Conservation (phyloP, 805 yeast genomes). For the Kurtzmaniella cleridarum region DNA sequence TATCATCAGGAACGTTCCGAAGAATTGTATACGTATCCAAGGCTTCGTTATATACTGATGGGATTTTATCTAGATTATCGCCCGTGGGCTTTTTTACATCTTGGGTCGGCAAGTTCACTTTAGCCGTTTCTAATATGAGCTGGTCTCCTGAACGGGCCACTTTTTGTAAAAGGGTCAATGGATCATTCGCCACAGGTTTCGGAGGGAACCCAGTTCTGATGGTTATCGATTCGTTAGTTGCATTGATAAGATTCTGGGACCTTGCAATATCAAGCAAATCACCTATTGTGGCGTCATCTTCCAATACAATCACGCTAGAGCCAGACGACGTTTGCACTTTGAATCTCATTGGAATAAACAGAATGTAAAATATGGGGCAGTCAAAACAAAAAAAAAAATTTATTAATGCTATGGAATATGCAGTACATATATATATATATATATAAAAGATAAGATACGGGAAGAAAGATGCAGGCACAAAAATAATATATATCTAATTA, state of each 20-base stretch:
- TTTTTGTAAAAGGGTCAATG: constrained; percentile 5
- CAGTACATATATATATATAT: too few relatives aligned
- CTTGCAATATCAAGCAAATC: constrained; percentile 22
- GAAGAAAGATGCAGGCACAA: too few relatives aligned
- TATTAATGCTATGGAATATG: neutral
- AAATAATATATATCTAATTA: too few relatives aligned
- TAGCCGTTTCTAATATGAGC: constrained; percentile 32
- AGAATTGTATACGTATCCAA: constrained; percentile 36
- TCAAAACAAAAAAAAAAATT: neutral
- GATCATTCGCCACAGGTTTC: constrained; percentile 26
- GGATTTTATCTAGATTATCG: constrained; percentile 11
- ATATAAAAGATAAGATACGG: too few relatives aligned
- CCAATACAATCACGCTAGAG: constrained; percentile 16
- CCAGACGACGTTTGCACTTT: constrained; percentile 7
- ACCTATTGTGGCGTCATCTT: constrained; percentile 28
- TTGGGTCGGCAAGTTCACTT: neutral
- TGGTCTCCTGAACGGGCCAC: constrained; percentile 60
- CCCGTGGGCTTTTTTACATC: neutral
- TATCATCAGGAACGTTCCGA: constrained; percentile 67
- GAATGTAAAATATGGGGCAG: too few relatives aligned
- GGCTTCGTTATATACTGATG: constrained; percentile 16
- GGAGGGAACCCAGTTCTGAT: constrained; percentile 64
- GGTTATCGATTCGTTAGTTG: constrained; percentile 5
- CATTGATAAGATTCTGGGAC: neutral
- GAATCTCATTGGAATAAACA: constrained; percentile 7